These are phyloP conservation scores for Ogataea sp. DNA, from an alignment of 805 yeast genomes.

Conservation along the genomic window DNA sequence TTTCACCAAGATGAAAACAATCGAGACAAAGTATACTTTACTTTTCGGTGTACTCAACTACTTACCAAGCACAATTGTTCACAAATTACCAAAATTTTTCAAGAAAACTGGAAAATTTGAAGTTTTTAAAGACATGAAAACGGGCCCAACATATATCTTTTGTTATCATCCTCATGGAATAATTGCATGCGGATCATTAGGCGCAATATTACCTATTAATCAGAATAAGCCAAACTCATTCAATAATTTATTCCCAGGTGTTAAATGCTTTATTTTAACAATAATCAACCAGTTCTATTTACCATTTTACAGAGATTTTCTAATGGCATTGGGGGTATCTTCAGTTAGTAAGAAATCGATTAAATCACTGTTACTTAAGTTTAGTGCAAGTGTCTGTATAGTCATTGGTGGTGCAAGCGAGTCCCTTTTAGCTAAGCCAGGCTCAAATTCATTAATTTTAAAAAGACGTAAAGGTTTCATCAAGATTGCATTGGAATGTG, in stretches of 20 bases:
- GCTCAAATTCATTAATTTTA: constrained; percentile 61
- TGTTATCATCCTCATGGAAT: constrained; percentile 98
- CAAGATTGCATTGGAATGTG: constrained; percentile 62
- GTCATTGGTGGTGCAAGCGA: constrained; percentile 98
- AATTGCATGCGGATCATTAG: constrained; percentile 84
- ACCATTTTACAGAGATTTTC: constrained; percentile 83
- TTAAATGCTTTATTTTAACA: constrained; percentile 69
- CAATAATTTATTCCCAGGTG: constrained; percentile 69
- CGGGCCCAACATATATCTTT: constrained; percentile 76
- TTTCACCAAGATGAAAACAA: constrained; percentile 26
- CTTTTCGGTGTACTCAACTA: no score
- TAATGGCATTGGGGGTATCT: constrained; percentile 73
- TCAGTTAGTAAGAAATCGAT: constrained; percentile 76
- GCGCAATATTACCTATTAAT: constrained; percentile 77
- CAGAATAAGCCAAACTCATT: constrained; percentile 36
- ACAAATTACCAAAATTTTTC: neutral
- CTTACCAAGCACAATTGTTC: no score
- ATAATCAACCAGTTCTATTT: constrained; percentile 72
- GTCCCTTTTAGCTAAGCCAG: constrained; percentile 58
- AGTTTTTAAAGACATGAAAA: constrained; percentile 10
- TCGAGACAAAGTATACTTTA: constrained; percentile 3
- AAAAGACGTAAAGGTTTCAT: constrained; percentile 82
- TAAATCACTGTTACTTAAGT: constrained; percentile 42
- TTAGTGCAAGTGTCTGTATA: constrained; percentile 71
- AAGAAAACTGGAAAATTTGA: neutral